Percentiles rank a stretch among this genome's conserved stretches.
Conservation (phyloP, 306 rosid genomes). For the Begonia peltatifolia region DNA sequence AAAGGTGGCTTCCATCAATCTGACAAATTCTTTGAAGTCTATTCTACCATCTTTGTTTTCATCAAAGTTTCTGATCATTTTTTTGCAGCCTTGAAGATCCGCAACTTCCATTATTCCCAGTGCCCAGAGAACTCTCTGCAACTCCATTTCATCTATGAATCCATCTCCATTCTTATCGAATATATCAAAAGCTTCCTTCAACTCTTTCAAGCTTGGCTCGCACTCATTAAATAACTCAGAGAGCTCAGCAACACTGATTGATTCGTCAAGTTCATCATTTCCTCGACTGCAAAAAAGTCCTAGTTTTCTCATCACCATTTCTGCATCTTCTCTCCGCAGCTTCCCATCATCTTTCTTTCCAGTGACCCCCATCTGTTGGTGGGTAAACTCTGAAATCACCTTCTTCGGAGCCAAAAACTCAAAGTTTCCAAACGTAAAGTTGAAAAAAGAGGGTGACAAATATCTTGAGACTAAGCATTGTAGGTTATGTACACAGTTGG, state of each 20-base stretch:
- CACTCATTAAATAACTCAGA: slow-evolving; percentile 54
- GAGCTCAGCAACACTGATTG: slow-evolving; percentile 24
- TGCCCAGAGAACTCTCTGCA: slow-evolving; percentile 39
- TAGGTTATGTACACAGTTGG: too few relatives aligned
- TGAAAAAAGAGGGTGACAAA: too few relatives aligned
- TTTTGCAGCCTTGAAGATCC: slow-evolving; percentile 32
- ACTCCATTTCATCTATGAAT: slow-evolving; percentile 57
- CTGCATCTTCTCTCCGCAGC: slow-evolving; percentile 31
- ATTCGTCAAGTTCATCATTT: slow-evolving; percentile 28
- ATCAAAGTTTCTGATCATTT: slow-evolving; percentile 44
- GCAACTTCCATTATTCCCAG: slow-evolving; percentile 45
- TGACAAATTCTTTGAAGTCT: slow-evolving; percentile 56
- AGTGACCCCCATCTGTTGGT: slow-evolving; percentile 5
- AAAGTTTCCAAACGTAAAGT: slow-evolving; percentile 3
- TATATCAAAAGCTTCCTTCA: slow-evolving; percentile 69
- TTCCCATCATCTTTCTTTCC: slow-evolving; percentile 16
- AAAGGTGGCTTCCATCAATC: slow-evolving; percentile 46
- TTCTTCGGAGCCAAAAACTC: slow-evolving; percentile 10
- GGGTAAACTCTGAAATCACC: slow-evolving; percentile 10
- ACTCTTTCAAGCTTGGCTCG: slow-evolving; percentile 64
- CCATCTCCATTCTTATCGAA: slow-evolving; percentile 69
- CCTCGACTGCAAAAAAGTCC: slow-evolving; percentile 45
- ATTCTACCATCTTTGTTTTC: slow-evolving; percentile 48
- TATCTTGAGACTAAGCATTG: too few relatives aligned
- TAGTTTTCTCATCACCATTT: slow-evolving; percentile 34